Evolutionary conservation across 805 yeast genomes (phyloP), one percentile per base, ranked within the genome.

Genomic region (Torulaspora delbrueckii): DNA sequence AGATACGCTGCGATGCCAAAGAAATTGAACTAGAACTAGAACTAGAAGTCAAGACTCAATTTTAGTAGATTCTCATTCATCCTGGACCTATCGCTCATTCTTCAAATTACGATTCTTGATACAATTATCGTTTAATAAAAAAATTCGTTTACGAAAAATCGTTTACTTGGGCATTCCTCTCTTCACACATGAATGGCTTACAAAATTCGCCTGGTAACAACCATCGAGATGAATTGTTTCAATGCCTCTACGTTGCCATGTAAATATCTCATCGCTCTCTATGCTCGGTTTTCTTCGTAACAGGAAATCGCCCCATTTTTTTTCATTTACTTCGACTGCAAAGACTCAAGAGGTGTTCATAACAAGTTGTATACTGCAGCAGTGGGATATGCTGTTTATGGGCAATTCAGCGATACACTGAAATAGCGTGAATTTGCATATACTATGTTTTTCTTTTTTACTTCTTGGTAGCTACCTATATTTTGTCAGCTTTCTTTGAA

Each of bases 401-500:
- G 22, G 23, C 3, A 28, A 14, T 18, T n/a, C 28, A 24, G 43
- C 43, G 43, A 40, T 40, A 40, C 13, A 40, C 24, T 25, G 28
- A 33, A 24, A 13, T 26, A 28, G 37, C 22, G 27, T 40, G 16
- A 24, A 25, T 31, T 31, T 32, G 27, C 28, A 23, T 24, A 6
- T 40, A 18, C n/a, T 31, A 25, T 22, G 30, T 32, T 40, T 40
- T 40, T 40, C 43, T 40, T 40, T 40, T 40, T 40, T 25, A 22
- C 37, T 25, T 32, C 22, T 12, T 12, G 9, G 22, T n/a, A 34
- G 16, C 25, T 13, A 34, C 37, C 25, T 6, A 22, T 34, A 4
- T 19, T 7, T n/a, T 14, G 36, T 12, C 31, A 26, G n/a, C n/a
- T 19, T 19, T n/a, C 3, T 3, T 39, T 28, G 42, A 39, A 40